phyloP scores from a whole-genome alignment of 2,329 filamentous ascomycete genomes.

The Lachnellula hyalina region DNA sequence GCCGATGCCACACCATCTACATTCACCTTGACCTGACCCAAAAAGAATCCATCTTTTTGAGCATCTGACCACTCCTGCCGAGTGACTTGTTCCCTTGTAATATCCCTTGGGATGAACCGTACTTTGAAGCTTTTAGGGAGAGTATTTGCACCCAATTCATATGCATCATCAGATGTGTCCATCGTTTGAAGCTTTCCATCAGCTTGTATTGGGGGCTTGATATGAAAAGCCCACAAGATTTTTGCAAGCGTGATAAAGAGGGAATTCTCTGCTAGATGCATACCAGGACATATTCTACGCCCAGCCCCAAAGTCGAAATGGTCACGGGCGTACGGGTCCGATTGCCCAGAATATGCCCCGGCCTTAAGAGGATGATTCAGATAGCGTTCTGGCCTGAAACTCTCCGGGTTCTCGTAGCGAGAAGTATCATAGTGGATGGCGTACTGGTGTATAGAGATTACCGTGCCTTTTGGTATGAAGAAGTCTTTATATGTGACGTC shows the following conservation, averaged over 20 bases:
- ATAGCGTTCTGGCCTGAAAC: constrained; percentile 39
- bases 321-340: constrained; percentile 40
- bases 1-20: not conserved
- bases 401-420: constrained; percentile 37
- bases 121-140: constrained; percentile 2
- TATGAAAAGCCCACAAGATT: constrained; percentile 10
- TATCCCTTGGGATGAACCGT: constrained; percentile 4
- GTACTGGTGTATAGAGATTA: constrained; percentile 35
- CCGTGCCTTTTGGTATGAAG: constrained; percentile 39
- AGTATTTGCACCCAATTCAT: not conserved
- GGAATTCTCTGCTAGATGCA: constrained; percentile 33
- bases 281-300: constrained; percentile 50
- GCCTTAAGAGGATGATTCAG: constrained; percentile 9
- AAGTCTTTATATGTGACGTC: constrained; percentile 52
- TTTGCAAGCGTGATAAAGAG: not conserved
- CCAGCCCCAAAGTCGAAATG: constrained; percentile 34
- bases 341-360: constrained; percentile 42
- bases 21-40: not conserved
- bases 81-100: not conserved
- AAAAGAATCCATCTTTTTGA: not conserved
- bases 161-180: constrained; percentile 4
- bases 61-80: not conserved
- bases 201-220: constrained; percentile 40
- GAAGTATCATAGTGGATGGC: constrained; percentile 31
- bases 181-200: constrained; percentile 27